Conservation (phyloP, 1,284 basidiomycete genomes). For the Acaromyces ingoldii region DNA sequence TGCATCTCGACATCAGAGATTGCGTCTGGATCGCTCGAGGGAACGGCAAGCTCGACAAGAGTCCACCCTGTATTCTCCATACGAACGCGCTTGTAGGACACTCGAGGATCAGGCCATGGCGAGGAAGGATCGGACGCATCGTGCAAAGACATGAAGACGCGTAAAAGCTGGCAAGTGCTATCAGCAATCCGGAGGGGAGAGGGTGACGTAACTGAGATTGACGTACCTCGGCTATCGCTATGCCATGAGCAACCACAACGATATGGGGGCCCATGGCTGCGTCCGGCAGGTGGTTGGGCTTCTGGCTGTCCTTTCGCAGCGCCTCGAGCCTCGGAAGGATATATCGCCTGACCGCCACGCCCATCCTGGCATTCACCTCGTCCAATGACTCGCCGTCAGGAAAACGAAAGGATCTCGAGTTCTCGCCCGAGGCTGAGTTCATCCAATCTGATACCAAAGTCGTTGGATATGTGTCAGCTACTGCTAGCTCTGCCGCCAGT, state of each 20-base stretch:
- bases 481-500: background rate
- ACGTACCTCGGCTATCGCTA: slow-evolving; percentile 63
- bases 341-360: slow-evolving; percentile 60
- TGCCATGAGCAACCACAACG: slow-evolving; percentile 72
- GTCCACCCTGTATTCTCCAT: slow-evolving; percentile 58
- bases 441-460: slow-evolving; percentile 19
- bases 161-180: slow-evolving; percentile 13
- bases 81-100: slow-evolving; percentile 52
- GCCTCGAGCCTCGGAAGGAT: slow-evolving; percentile 61
- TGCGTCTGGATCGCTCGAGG: background rate
- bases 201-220: background rate
- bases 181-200: background rate
- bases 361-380: slow-evolving; percentile 64
- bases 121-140: slow-evolving; percentile 15
- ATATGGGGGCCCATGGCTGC: slow-evolving; percentile 56
- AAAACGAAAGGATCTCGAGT: slow-evolving; percentile 60
- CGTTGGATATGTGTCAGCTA: too few species aligned
- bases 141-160: slow-evolving; percentile 37
- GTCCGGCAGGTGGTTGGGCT: background rate
- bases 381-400: slow-evolving; percentile 69
- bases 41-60: slow-evolving; percentile 51
- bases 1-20: background rate
- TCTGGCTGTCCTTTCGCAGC: slow-evolving; percentile 9
- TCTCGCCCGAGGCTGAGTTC: slow-evolving; percentile 29
- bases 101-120: slow-evolving; percentile 44